Evolutionary conservation across 2,329 filamentous ascomycete species (phyloP).

Genomic region (Colletotrichum coccodes): DNA sequence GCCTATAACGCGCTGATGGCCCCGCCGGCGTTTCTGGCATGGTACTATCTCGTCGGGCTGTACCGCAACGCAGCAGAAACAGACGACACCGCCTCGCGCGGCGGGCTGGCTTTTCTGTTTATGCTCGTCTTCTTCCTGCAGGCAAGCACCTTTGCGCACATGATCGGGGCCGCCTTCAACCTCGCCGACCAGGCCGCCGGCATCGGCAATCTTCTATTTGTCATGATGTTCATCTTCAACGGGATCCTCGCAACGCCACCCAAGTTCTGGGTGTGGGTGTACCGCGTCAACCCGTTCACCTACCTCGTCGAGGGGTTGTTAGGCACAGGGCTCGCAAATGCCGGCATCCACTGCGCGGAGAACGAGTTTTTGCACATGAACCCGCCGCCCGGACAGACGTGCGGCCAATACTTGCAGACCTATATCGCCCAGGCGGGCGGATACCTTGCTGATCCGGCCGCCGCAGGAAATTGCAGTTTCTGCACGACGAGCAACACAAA

Average conservation of each 20-base stretch:
- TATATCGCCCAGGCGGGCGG: slow-evolving; percentile 60
- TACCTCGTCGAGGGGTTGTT: slow-evolving; percentile 77
- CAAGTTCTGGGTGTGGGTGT: slow-evolving; percentile 82
- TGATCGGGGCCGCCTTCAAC: slow-evolving; percentile 72
- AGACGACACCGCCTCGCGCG: slow-evolving; percentile 56
- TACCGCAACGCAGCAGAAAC: slow-evolving; percentile 67
- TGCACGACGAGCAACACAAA: slow-evolving; percentile 27
- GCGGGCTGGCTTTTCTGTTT: slow-evolving; percentile 71
- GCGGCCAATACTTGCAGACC: slow-evolving; percentile 61
- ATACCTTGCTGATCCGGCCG: slow-evolving; percentile 53
- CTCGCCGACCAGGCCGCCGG: slow-evolving; percentile 72
- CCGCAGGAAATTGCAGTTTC: slow-evolving; percentile 38
- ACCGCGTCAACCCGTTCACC: slow-evolving; percentile 77
- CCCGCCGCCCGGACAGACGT: slow-evolving; percentile 63
- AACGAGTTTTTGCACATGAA: slow-evolving; percentile 74
- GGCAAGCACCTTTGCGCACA: slow-evolving; percentile 72
- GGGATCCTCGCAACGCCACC: slow-evolving; percentile 80
- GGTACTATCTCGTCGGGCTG: slow-evolving; percentile 76
- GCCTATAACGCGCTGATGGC: slow-evolving; percentile 72
- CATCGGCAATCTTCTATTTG: slow-evolving; percentile 70
- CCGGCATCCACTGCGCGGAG: slow-evolving; percentile 65
- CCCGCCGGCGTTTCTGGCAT: slow-evolving; percentile 69
- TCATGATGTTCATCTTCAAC: slow-evolving; percentile 74
- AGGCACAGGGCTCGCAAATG: slow-evolving; percentile 70
- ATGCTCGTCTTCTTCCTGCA: slow-evolving; percentile 73